Base-by-base conservation (phyloP, 2,329 filamentous ascomycete species). In the Aspergillus fijiensis region DNA sequence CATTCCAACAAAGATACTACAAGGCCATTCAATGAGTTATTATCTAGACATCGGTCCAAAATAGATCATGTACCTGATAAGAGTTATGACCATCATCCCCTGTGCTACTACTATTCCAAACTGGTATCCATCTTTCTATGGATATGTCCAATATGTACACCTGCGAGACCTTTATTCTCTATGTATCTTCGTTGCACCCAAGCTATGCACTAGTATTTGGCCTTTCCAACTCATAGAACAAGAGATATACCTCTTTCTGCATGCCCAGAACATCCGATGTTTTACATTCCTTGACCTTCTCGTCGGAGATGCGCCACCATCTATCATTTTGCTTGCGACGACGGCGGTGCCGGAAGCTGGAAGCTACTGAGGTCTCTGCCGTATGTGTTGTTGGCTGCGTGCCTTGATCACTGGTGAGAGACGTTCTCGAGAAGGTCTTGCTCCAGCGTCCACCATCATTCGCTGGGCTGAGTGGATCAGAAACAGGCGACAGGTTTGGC, bases 251-350 rank as follows among this genome's bases (percentile, higher is more conserved):
- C 76, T 99, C 95, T 69, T 89, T 89, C 77, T 97, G 92, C 92
- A 97, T 96, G 7, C 87, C 87, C 60, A 99, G 76, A 6, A 99
- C 92, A 67, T 99, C 95, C 57, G 84, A 86, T 5, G 93, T 98
- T 80, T 93, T 96, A 66, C 92, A 89, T 77, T 98, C 94, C 72
- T 94, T 95, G 69, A 98, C 87, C 77, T 96, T 96, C 66, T 99
- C 95, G 74, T 99, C 95, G 65, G 93, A 97, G 66, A 99, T 96
- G 39, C 95, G 87, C 95, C 95, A 99, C 95, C 95, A 99, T 47
- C 89, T 87, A 70, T 96, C 89, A 49, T 83, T 84, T 12, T 80
- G 76, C 70, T 85, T 87, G 66, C 83, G 85, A 61, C 84, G 86
- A 67, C 85, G 87, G 64, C 80, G 85, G 39, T 82, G 74, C 57